Conservation (phyloP, 768 basidiomycete species). For the Leucosporidium scottii region DNA sequence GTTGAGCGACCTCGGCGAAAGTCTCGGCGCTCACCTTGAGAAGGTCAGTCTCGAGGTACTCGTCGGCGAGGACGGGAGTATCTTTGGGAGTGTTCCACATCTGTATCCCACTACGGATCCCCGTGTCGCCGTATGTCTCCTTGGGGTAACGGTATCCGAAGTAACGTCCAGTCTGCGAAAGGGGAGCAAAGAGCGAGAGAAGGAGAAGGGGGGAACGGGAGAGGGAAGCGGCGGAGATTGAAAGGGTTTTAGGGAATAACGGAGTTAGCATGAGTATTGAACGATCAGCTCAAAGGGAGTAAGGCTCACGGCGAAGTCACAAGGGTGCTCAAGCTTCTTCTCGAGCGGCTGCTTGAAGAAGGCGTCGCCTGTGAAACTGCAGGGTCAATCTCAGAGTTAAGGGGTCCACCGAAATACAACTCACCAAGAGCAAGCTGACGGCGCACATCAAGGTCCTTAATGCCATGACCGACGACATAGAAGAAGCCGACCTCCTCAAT, state of each 20-base stretch:
- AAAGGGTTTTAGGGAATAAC: too few relatives aligned
- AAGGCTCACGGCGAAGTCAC: too few relatives aligned
- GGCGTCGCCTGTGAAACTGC: too few relatives aligned
- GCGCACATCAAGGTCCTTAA: conserved; percentile 29
- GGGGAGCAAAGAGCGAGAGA: conserved; percentile 38
- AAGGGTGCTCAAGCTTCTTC: too few relatives aligned
- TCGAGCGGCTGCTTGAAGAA: too few relatives aligned
- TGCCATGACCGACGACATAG: conserved; percentile 43
- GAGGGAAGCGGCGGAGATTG: too few relatives aligned
- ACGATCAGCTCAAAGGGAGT: too few relatives aligned
- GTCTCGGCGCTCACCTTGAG: conserved; percentile 33
- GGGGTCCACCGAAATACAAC: too few relatives aligned
- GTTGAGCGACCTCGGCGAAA: too few relatives aligned
- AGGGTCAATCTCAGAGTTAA: too few relatives aligned
- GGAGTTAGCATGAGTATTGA: too few relatives aligned
- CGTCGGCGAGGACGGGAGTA: conserved; percentile 37
- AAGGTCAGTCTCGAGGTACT: conserved; percentile 20
- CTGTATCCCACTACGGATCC: conserved; percentile 44
- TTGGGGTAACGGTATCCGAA: conserved; percentile 44
- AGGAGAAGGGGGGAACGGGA: conserved; percentile 38
- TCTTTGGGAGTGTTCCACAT: conserved; percentile 45
- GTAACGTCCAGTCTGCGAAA: conserved; percentile 31
- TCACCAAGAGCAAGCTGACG: too few relatives aligned
- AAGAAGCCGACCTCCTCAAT: conserved; percentile 18
- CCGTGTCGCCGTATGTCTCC: conserved; percentile 41